Evolutionary conservation across 129 eudicot genomes (phyloP).

Genomic region (Arctium minus): DNA sequence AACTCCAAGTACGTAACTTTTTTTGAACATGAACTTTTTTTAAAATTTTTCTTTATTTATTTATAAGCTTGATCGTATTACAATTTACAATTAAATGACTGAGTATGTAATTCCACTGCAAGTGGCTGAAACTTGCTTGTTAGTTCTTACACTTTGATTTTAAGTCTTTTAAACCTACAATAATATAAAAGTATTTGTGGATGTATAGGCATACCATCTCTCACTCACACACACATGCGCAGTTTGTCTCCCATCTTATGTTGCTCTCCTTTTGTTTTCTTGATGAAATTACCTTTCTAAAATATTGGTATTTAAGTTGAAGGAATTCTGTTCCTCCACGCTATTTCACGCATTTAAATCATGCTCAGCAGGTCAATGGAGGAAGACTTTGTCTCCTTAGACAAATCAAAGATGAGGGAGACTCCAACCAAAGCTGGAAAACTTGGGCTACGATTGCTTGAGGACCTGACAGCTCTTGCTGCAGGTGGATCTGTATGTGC

Average conservation of each 20-base stretch:
- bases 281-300: constrained; percentile 6
- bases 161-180: not conserved
- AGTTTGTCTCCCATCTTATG: not conserved
- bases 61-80: not conserved
- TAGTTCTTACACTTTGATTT: not conserved
- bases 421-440: constrained; percentile 73
- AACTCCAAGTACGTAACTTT: constrained; percentile 61
- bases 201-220: not conserved
- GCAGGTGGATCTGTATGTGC: constrained; percentile 99
- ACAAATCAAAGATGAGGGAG: constrained; percentile 56
- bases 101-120: not conserved
- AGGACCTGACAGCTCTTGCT: constrained; percentile 99
- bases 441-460: constrained; percentile 86
- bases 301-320: constrained; percentile 3
- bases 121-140: constrained; percentile 3
- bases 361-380: constrained; percentile 59
- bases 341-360: constrained; percentile 9
- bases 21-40: not conserved
- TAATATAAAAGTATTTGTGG: not conserved
- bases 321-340: not conserved
- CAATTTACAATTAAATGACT: not conserved
- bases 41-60: not conserved
- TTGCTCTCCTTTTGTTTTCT: not conserved
- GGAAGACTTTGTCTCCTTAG: constrained; percentile 47
- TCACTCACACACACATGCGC: not conserved